These are phyloP conservation scores for Coemansia umbellata DNA, from an alignment of 192 early-diverging fungal species.

Conservation along the genomic window DNA sequence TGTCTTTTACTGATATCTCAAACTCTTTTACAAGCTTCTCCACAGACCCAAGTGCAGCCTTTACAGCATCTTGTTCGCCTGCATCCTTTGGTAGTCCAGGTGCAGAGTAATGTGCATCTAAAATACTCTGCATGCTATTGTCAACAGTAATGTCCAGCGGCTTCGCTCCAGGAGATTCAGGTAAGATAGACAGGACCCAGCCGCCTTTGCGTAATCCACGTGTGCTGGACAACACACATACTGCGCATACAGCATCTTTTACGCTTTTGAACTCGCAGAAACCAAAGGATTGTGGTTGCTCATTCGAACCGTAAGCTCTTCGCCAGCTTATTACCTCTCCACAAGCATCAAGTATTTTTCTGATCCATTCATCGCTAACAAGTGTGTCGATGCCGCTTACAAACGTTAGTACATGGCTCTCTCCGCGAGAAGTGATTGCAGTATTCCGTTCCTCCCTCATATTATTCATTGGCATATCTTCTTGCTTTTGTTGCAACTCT, in stretches of 20 bases:
- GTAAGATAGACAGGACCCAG: constrained; percentile 4
- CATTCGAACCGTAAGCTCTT: constrained; percentile 20
- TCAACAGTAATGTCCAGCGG: constrained; percentile 14
- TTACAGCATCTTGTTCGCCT: background rate
- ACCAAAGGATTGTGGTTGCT: constrained; percentile 33
- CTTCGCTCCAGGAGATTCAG: background rate
- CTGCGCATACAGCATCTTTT: constrained; percentile 11
- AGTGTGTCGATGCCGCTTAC: constrained; percentile 15
- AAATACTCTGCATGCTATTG: background rate
- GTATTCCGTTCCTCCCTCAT: background rate
- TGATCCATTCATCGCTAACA: constrained; percentile 26
- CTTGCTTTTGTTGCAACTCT: background rate
- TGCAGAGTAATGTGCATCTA: background rate
- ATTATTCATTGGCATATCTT: background rate
- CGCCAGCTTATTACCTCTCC: constrained; percentile 28
- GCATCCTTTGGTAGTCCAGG: background rate
- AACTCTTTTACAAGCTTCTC: constrained; percentile 9
- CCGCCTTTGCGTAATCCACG: background rate
- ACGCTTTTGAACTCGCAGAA: constrained; percentile 38
- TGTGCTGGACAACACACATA: constrained; percentile 16
- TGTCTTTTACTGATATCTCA: background rate
- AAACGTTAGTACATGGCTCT: constrained; percentile 14
- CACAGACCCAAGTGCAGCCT: constrained; percentile 6
- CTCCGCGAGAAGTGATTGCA: too few species aligned
- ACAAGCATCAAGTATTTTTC: constrained; percentile 23